A percentile compares a stretch with the other conserved stretches of the same genome.
Evolutionary conservation across 495 filamentous ascomycete species (phyloP).

Genomic region (Delitschia confertaspora): DNA sequence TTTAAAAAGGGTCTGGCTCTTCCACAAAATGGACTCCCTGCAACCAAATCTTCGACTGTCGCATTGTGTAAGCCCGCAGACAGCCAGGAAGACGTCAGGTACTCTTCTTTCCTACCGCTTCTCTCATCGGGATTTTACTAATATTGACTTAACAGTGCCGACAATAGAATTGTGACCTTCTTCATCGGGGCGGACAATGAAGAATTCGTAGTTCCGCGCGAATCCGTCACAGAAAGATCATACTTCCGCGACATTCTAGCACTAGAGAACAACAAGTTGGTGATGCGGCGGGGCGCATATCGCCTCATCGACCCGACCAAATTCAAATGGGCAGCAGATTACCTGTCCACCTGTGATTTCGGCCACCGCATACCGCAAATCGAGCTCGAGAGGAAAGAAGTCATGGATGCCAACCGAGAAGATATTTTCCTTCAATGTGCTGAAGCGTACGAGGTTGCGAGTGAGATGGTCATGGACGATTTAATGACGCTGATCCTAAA

Average conservation of each 20-base stretch:
- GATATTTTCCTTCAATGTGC: constrained; percentile 1
- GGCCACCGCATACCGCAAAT: constrained; percentile 2
- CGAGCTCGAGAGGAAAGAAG: too few species aligned
- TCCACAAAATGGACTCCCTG: too few species aligned
- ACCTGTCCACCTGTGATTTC: constrained; percentile 2
- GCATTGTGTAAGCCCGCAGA: too few species aligned
- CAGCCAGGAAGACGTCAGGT: too few species aligned
- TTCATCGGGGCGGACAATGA: constrained; percentile 2
- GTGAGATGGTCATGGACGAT: constrained; percentile 9
- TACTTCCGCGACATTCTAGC: constrained; percentile 1
- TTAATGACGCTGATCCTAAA: constrained; percentile 11
- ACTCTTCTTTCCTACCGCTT: too few species aligned
- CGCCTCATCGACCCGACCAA: background rate
- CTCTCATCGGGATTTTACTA: too few species aligned
- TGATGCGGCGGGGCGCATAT: constrained; percentile 1
- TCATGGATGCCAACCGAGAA: background rate
- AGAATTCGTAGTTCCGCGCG: background rate
- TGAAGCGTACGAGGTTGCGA: constrained; percentile 9
- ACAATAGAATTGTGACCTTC: constrained; percentile 32
- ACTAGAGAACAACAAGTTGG: background rate
- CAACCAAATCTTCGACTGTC: too few species aligned
- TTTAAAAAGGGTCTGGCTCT: too few species aligned
- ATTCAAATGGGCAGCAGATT: constrained; percentile 7
- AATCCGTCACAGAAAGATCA: background rate
- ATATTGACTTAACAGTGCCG: constrained; percentile 49